phyloP scores from a whole-genome alignment of 495 filamentous ascomycete species.

The Tuber aestivum region DNA sequence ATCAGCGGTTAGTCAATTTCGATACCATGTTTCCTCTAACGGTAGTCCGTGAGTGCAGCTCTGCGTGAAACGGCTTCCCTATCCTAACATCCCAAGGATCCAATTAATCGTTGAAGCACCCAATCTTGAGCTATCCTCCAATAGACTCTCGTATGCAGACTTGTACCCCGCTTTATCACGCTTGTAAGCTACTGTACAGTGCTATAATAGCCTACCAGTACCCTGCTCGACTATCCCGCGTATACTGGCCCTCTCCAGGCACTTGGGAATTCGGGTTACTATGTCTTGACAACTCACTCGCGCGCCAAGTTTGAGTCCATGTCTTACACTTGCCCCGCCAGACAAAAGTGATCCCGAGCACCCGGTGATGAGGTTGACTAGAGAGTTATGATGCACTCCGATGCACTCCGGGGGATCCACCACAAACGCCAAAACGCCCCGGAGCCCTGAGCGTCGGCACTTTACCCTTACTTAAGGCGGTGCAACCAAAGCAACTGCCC shows the following conservation, averaged over 20 bases:
- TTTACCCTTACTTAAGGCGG: background rate
- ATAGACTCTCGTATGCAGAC: slow-evolving; percentile 1
- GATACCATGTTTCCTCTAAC: background rate
- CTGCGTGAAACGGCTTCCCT: background rate
- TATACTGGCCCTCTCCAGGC: background rate
- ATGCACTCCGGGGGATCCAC: slow-evolving; percentile 1
- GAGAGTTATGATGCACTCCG: background rate
- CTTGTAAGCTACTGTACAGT: slow-evolving; percentile 5
- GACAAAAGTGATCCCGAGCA: slow-evolving; percentile 1
- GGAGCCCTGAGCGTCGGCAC: slow-evolving; percentile 2
- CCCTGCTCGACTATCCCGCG: background rate
- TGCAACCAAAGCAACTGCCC: slow-evolving; percentile 2
- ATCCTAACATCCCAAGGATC: background rate
- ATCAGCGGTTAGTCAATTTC: slow-evolving; percentile 1
- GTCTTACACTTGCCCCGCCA: slow-evolving; percentile 4
- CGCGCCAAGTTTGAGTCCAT: slow-evolving; percentile 4
- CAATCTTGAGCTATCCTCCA: background rate
- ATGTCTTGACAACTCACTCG: slow-evolving; percentile 4
- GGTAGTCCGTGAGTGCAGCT: slow-evolving; percentile 1
- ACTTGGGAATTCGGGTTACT: background rate
- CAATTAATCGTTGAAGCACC: slow-evolving; percentile 2
- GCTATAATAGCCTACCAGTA: background rate
- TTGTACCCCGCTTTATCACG: slow-evolving; percentile 5
- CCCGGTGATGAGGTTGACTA: slow-evolving; percentile 3
- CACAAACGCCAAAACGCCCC: slow-evolving; percentile 1